Base-by-base conservation (phyloP, 495 filamentous ascomycete genomes). In the Tuber calosporum region DNA sequence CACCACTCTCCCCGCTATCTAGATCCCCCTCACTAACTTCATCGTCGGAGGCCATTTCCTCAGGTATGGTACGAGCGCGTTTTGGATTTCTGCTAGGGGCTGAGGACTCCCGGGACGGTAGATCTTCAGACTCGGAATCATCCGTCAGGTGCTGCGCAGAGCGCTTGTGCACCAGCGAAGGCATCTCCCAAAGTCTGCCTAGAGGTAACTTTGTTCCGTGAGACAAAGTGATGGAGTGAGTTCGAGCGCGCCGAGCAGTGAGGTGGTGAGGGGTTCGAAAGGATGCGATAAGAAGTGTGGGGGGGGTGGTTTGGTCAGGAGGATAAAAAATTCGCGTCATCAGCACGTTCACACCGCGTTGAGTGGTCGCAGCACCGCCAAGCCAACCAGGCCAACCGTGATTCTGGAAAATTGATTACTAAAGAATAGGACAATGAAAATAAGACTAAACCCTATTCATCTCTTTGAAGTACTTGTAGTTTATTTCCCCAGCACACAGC, bases 121-220 rank as follows among this genome's bases (percentile, higher is more conserved):
- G 53, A 17, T 30, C 53, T 34, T 62, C 53, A 34, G 26, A 17
- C 4, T 30, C 53, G 4, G 26, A 62, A 19, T 30, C 19, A 62
- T 62, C 53, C 53, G 26, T 62, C 26, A 34, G 11, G 53, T 34
- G 53, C 53, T 15, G 53, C 13, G 53, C 26, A 34, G 53, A 34
- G 41, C 76, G 76, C 68, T 78, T 78, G 43, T 71, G 67, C 9
- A 69, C 43, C 30, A 71, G 67, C 8, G 68, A 78, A 78, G 76
- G 76, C 76, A 78, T 78, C 53, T 34, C 53, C 53, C 5, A 62
- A 34, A 62, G 26, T 34, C 26, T 17, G 1, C 53, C 30, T 1
- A 34, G 53, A 34, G 15, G 11, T 62, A 62, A 6, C 34, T 62
- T 34, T 19, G 26, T 62, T 34, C 11, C 1, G 8, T 3, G 53